These are phyloP conservation scores for Heritiera littoralis DNA, from an alignment of 345 rosid genomes.

Conservation along the genomic window DNA sequence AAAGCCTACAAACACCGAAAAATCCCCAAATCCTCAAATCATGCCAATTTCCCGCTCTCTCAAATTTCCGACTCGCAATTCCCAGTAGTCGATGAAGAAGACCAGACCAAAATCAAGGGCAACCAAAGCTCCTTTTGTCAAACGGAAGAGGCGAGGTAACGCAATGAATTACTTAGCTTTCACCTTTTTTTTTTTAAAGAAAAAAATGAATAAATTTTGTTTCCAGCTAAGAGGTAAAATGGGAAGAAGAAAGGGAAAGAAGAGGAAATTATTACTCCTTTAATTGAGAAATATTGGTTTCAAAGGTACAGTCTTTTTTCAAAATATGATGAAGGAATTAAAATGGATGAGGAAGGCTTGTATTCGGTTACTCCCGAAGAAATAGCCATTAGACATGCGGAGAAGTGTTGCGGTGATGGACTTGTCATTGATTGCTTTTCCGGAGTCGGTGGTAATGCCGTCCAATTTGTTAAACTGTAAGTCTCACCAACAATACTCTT, in stretches of 20 bases:
- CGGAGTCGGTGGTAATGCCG: slow-evolving; percentile 58
- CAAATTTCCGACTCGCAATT: no score
- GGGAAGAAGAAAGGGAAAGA: background rate
- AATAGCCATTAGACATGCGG: slow-evolving; percentile 45
- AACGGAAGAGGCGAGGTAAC: slow-evolving; percentile 4
- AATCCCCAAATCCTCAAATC: background rate
- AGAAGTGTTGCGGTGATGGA: slow-evolving; percentile 41
- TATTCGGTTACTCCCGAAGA: slow-evolving; percentile 51
- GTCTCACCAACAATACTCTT: background rate
- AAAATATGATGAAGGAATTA: slow-evolving; percentile 43
- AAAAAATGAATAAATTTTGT: background rate
- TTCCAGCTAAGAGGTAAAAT: slow-evolving; percentile 7
- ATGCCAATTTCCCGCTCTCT: background rate
- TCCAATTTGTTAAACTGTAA: slow-evolving; percentile 51
- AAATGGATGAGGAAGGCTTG: slow-evolving; percentile 57
- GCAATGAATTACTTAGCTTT: background rate
- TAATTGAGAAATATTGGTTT: slow-evolving; percentile 40
- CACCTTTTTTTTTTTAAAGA: background rate
- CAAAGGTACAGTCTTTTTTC: slow-evolving; percentile 54
- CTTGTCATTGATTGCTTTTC: slow-evolving; percentile 49
- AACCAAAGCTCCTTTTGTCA: background rate
- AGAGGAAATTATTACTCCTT: slow-evolving; percentile 12
- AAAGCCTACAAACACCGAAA: background rate
- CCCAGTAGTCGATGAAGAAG: background rate
- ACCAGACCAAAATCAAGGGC: background rate